A percentile compares a stretch with the other conserved stretches of the same genome.
Evolutionary conservation across 805 yeast species (phyloP).

Genomic region (Kazachstania africana): DNA sequence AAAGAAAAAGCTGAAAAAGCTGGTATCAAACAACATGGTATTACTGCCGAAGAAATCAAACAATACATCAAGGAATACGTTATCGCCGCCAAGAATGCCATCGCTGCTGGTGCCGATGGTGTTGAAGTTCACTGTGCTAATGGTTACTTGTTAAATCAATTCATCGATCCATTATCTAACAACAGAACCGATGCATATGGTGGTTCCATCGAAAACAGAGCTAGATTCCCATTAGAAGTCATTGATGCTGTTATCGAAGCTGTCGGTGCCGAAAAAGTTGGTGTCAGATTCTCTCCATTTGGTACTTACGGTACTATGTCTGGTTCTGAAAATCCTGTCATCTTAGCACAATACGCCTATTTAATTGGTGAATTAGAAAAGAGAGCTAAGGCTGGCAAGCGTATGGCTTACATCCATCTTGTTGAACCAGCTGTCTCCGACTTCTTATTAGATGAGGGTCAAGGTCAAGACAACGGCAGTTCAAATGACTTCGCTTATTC

Average conservation of each 20-base stretch:
- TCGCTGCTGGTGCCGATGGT: conserved; percentile 37
- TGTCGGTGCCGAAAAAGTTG: conserved; percentile 39
- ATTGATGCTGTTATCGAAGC: conserved; percentile 38
- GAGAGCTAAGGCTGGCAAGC: conserved; percentile 25
- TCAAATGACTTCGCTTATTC: conserved; percentile 27
- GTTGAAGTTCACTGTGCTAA: conserved; percentile 61
- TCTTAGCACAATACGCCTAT: conserved; percentile 30
- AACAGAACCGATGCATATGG: conserved; percentile 41
- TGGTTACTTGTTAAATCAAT: conserved; percentile 48
- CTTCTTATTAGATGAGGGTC: conserved; percentile 12
- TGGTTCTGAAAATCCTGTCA: conserved; percentile 26
- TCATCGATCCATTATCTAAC: conserved; percentile 35
- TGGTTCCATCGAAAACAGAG: conserved; percentile 38
- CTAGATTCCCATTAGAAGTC: conserved; percentile 33
- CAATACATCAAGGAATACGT: conserved; percentile 31
- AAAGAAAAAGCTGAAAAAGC: conserved; percentile 24
- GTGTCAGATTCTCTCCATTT: conserved; percentile 37
- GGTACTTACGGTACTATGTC: conserved; percentile 28
- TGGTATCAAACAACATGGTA: conserved; percentile 22
- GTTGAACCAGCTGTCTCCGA: conserved; percentile 33
- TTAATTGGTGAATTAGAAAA: conserved; percentile 30
- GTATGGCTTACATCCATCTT: conserved; percentile 31
- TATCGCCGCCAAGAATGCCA: conserved; percentile 31
- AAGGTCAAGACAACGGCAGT: conserved; percentile 17
- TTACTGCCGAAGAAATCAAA: conserved; percentile 26